phyloP scores from a whole-genome alignment of 2,329 filamentous ascomycete genomes.

The Colletotrichum sp. region DNA sequence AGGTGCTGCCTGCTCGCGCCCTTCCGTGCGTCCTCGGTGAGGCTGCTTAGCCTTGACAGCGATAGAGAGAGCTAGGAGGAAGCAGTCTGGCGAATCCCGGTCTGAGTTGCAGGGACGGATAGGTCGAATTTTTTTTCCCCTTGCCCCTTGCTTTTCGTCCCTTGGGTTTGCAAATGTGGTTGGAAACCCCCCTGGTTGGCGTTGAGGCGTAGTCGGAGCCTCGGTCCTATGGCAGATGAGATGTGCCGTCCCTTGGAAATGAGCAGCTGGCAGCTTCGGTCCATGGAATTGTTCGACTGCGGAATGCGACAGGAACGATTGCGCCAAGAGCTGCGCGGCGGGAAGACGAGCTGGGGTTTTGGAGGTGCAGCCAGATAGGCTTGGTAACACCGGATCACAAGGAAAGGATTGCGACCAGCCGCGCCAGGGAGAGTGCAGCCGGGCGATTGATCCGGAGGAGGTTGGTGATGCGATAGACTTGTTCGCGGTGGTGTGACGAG shows the following conservation, averaged over 20 bases:
- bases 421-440: neutral
- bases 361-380: neutral
- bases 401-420: neutral
- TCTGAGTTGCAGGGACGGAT: neutral
- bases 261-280: neutral
- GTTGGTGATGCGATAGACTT: neutral
- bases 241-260: neutral
- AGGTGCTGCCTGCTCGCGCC: constrained; percentile 6
- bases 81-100: neutral
- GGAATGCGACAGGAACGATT: neutral
- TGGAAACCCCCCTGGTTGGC: neutral
- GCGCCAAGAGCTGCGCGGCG: constrained; percentile 1
- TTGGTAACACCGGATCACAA: neutral
- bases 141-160: neutral
- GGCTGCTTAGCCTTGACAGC: neutral
- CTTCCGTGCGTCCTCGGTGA: constrained; percentile 6
- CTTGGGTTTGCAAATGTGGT: neutral
- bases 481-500: neutral
- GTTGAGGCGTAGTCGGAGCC: neutral
- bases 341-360: neutral
- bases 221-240: constrained; percentile 1
- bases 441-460: neutral
- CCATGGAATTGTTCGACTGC: neutral
- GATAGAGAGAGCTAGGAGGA: neutral
- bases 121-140: neutral